Evolutionary conservation across 345 rosid species (phyloP).

Genomic region (Gossypium australe): DNA sequence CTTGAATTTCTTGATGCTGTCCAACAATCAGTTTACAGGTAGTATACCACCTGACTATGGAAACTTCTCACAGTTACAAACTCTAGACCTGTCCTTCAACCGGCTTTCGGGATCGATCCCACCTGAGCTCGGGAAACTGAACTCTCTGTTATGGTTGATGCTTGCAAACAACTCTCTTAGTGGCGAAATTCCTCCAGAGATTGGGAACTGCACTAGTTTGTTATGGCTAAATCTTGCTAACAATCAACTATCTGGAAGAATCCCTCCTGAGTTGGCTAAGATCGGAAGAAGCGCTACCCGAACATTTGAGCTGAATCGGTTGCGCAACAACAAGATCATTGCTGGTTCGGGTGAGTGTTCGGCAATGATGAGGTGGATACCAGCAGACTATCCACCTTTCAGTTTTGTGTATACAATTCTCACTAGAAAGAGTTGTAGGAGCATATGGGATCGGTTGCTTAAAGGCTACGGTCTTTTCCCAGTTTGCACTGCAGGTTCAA

Average conservation of each 20-base stretch:
- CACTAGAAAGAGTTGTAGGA: constrained; percentile 64
- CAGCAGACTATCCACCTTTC: constrained; percentile 92
- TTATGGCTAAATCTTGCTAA: constrained; percentile 86
- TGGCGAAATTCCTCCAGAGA: constrained; percentile 62
- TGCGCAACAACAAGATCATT: constrained; percentile 17
- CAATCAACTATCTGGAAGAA: constrained; percentile 60
- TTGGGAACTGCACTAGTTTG: constrained; percentile 82
- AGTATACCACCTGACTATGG: constrained; percentile 71
- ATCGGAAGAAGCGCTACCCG: constrained; percentile 51
- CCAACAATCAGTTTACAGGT: constrained; percentile 64
- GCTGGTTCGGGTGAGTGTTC: constrained; percentile 79
- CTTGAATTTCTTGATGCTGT: constrained; percentile 61
- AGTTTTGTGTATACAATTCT: constrained; percentile 62
- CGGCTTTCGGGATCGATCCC: constrained; percentile 67
- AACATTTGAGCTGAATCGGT: constrained; percentile 51
- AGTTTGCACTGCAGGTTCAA: constrained; percentile 41
- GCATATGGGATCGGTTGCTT: constrained; percentile 68
- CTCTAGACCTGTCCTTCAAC: constrained; percentile 86
- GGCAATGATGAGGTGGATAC: constrained; percentile 88
- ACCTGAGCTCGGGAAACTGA: constrained; percentile 56
- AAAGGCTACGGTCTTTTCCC: constrained; percentile 68
- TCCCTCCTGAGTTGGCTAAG: constrained; percentile 54
- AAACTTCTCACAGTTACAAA: constrained; percentile 48
- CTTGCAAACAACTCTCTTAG: constrained; percentile 68
- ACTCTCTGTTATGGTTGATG: constrained; percentile 82